Evolutionary conservation across 768 basidiomycete genomes (phyloP).

Genomic region (Suillus plorans): DNA sequence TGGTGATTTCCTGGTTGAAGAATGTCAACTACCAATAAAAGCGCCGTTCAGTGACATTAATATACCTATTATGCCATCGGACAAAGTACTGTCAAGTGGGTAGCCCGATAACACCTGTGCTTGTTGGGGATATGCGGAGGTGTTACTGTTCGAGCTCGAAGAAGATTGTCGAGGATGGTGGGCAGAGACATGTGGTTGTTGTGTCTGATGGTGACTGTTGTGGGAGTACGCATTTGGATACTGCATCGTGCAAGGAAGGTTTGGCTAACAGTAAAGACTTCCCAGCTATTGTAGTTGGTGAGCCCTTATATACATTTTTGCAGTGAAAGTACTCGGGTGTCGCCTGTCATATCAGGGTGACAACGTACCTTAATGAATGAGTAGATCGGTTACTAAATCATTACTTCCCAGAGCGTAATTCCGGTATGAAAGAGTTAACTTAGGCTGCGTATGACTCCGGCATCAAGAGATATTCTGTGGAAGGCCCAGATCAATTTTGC

Average conservation of each 20-base stretch:
- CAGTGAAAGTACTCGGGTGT: slow-evolving; percentile 32
- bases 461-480: slow-evolving; percentile 25
- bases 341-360: slow-evolving; percentile 35
- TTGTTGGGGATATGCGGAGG: slow-evolving; percentile 23
- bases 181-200: slow-evolving; percentile 17
- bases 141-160: slow-evolving; percentile 20
- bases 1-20: slow-evolving; percentile 21
- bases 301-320: slow-evolving; percentile 34
- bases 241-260: slow-evolving; percentile 23
- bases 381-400: slow-evolving; percentile 35
- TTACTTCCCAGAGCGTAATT: slow-evolving; percentile 35
- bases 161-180: slow-evolving; percentile 17
- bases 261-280: slow-evolving; percentile 8
- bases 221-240: slow-evolving; percentile 25
- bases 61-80: slow-evolving; percentile 29
- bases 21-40: slow-evolving; percentile 10
- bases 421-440: slow-evolving; percentile 30
- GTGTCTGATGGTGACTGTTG: slow-evolving; percentile 7
- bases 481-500: slow-evolving; percentile 17
- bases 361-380: slow-evolving; percentile 37
- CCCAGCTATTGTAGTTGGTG: slow-evolving; percentile 12
- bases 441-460: slow-evolving; percentile 32
- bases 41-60: not conserved
- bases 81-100: slow-evolving; percentile 22
- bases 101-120: slow-evolving; percentile 25